phyloP scores from a whole-genome alignment of 768 basidiomycete genomes.

The Termitomyces sp. region DNA sequence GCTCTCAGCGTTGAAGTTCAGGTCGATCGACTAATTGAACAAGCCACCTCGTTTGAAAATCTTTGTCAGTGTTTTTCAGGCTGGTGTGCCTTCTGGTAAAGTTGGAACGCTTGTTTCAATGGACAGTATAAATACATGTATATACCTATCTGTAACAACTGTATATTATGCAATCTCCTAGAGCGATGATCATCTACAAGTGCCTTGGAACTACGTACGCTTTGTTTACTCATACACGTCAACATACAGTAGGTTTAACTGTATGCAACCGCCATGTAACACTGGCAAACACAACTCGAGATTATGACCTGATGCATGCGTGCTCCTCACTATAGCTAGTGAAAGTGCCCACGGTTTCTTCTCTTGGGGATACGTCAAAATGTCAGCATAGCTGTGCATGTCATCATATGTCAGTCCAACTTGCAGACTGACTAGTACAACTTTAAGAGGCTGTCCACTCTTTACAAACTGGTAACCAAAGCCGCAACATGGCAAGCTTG shows the following conservation, averaged over 20 bases:
- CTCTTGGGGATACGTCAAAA: too few species aligned
- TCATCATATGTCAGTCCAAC: not conserved
- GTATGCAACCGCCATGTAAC: too few species aligned
- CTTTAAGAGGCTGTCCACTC: not conserved
- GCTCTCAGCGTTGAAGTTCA: slow-evolving; percentile 73
- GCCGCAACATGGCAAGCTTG: slow-evolving; percentile 1
- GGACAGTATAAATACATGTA: slow-evolving; percentile 8
- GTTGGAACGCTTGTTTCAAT: not conserved
- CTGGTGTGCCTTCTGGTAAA: slow-evolving; percentile 85
- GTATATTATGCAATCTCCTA: slow-evolving; percentile 5
- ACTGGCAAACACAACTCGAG: too few species aligned
- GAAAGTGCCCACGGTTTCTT: too few species aligned
- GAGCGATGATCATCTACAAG: not conserved
- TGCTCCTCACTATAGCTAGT: too few species aligned
- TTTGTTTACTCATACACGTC: too few species aligned
- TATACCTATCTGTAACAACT: slow-evolving; percentile 11
- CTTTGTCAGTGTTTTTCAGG: slow-evolving; percentile 96
- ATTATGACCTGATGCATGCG: too few species aligned
- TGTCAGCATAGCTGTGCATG: not conserved
- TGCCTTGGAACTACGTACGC: not conserved
- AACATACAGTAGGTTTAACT: too few species aligned
- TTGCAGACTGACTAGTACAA: not conserved
- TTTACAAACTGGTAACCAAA: not conserved
- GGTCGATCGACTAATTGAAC: slow-evolving; percentile 89
- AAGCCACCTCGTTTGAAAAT: slow-evolving; percentile 92